These are phyloP conservation scores for Leptographium lundbergii DNA, from an alignment of 2,329 filamentous ascomycete genomes.

Conservation along the genomic window DNA sequence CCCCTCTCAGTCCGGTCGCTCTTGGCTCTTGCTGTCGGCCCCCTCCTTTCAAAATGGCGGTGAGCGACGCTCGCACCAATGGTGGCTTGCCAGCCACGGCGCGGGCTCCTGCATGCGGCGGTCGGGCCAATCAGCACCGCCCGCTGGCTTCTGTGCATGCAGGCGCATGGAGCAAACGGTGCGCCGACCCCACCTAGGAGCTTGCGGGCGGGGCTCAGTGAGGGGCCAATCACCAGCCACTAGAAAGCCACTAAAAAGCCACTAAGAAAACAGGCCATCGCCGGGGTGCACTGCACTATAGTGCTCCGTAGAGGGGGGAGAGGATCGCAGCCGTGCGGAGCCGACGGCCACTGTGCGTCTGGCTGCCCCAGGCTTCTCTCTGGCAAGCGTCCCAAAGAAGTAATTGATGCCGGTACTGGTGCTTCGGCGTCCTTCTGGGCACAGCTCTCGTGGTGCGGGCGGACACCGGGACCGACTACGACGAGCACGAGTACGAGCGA, in stretches of 20 bases:
- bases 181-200: neutral
- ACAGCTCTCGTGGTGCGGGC: no score
- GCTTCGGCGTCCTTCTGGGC: no score
- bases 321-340: neutral
- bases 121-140: constrained; percentile 6
- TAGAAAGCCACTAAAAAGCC: no score
- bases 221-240: constrained; percentile 7
- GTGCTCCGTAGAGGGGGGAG: neutral
- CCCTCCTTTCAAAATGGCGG: constrained; percentile 9
- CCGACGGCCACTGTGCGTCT: neutral
- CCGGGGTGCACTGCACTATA: no score
- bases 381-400: neutral
- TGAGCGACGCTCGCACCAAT: constrained; percentile 5
- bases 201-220: constrained; percentile 7
- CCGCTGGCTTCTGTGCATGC: constrained; percentile 4
- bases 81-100: constrained; percentile 13
- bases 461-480: neutral
- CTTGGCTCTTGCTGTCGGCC: no score
- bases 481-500: neutral
- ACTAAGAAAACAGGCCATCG: constrained; percentile 1
- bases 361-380: neutral
- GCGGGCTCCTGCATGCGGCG: constrained; percentile 11
- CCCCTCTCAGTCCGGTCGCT: no score
- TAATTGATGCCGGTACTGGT: neutral
- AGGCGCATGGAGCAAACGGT: constrained; percentile 10